Evolutionary conservation across 352 stramenopile species (phyloP).

Genomic region (Globisporangium splendens): DNA sequence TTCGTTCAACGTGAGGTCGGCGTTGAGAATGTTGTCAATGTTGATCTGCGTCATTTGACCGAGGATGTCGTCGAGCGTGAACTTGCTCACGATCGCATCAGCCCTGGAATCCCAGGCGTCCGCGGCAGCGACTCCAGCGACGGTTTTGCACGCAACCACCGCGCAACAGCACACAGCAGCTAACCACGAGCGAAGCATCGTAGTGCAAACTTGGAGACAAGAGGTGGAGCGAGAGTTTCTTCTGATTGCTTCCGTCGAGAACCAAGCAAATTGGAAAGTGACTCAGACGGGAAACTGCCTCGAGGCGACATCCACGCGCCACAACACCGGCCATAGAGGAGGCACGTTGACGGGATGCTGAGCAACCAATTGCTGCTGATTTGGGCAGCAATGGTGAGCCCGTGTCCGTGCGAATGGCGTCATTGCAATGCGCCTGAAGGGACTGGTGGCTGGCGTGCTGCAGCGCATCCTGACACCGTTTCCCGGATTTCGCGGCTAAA

Average conservation of each 20-base stretch:
- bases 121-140: conserved; percentile 7
- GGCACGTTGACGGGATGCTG: too few species aligned
- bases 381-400: too few species aligned
- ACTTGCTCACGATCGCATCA: conserved; percentile 46
- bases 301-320: too few species aligned
- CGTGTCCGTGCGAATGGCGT: too few species aligned
- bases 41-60: conserved; percentile 87
- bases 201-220: background rate
- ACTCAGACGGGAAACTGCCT: too few species aligned
- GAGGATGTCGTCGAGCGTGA: conserved; percentile 62
- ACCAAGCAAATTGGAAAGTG: too few species aligned
- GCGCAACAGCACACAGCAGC: conserved; percentile 24
- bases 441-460: background rate
- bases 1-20: conserved; percentile 38
- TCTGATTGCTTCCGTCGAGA: background rate
- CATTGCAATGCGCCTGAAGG: too few species aligned
- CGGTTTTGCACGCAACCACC: conserved; percentile 18
- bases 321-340: too few species aligned
- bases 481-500: too few species aligned
- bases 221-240: background rate
- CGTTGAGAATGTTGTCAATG: conserved; percentile 50
- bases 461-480: too few species aligned
- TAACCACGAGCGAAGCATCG: conserved; percentile 23
- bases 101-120: conserved; percentile 33
- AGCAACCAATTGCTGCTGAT: too few species aligned